These are phyloP conservation scores for Eutypa lata DNA, from an alignment of 2,329 filamentous ascomycete genomes.

Conservation along the genomic window DNA sequence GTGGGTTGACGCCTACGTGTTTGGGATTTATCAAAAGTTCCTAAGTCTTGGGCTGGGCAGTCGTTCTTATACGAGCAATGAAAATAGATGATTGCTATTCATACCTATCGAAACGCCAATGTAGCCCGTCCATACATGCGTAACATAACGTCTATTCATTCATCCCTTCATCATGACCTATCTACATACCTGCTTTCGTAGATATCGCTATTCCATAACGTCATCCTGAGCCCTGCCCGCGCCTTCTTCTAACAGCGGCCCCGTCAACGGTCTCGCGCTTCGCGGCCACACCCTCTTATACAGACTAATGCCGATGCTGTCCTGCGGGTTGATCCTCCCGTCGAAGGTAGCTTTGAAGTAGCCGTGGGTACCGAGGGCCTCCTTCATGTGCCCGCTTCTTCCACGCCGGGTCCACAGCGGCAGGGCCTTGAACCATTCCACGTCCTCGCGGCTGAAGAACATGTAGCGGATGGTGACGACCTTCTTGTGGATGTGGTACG, in stretches of 20 bases:
- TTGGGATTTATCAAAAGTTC: too few species aligned
- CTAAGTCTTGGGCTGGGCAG: too few species aligned
- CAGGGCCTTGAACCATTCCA: conserved; percentile 96
- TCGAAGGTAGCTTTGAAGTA: conserved; percentile 99
- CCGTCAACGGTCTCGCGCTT: conserved; percentile 49
- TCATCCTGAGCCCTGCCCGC: conserved; percentile 19
- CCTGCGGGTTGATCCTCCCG: conserved; percentile 90
- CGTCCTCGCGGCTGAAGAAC: conserved; percentile 97
- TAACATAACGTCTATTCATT: background rate
- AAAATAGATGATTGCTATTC: too few species aligned
- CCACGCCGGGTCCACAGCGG: conserved; percentile 92
- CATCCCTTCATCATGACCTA: background rate
- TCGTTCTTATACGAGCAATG: too few species aligned
- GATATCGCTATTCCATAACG: conserved; percentile 35
- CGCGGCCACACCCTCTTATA: conserved; percentile 86
- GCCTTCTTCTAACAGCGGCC: conserved; percentile 38
- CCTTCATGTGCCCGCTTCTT: conserved; percentile 87
- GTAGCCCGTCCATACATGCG: background rate
- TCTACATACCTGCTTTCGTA: conserved; percentile 8
- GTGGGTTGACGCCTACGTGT: too few species aligned
- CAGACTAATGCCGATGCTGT: conserved; percentile 85
- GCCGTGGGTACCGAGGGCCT: conserved; percentile 92
- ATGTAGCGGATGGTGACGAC: conserved; percentile 97
- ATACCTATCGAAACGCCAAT: too few species aligned
- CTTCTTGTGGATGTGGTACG: conserved; percentile 98